Evolutionary conservation across 805 yeast genomes (phyloP), one percentile per base, ranked within the genome.

Genomic region (Hanseniaspora singularis): DNA sequence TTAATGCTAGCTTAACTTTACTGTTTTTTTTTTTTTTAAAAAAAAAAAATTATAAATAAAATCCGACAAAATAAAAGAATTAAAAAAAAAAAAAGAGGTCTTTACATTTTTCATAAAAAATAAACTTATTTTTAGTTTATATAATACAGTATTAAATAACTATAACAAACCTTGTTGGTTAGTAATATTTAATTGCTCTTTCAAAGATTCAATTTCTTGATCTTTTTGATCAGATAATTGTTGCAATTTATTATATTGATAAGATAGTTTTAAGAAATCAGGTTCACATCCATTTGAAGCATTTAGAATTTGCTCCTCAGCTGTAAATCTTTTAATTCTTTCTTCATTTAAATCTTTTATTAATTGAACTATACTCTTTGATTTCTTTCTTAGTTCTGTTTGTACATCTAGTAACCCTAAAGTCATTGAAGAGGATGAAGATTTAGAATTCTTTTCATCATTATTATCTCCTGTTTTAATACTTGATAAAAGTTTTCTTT

Each of bases 251-350:
- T 77, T 69, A 50, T 76, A 74, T 49, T 76, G 76, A 53, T 74
- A 73, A 30, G 73, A 70, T 50, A 79, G 57, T 44, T 77, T 77
- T 26, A 77, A 64, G 15, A 76, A 64, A 42, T 75, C 68, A 24
- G 83, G 79, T 24, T 66, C 58, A 42, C 64, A 62, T 10, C 77
- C 75, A 52, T 72, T 66, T 51, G 77, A 82, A 51, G 69, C 58
- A 31, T 77, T 59, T 28, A 81, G 56, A 0, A 79, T 73, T 53
- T 79, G 78, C 51, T 81, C 88, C 54, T 82, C 92, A 24, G 85
- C 78, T 24, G 79, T 73, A 52, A 72, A 77, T 44, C 94, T 63
- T 48, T 76, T 71, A 52, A 74, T 65, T 51, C 89, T 67, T 57
- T 83, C 89, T 26, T 74, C 76, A 47, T 73, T 74, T 49, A 83